Evolutionary conservation across 2,329 filamentous ascomycete genomes (phyloP).

Genomic region (Metarhizium album): DNA sequence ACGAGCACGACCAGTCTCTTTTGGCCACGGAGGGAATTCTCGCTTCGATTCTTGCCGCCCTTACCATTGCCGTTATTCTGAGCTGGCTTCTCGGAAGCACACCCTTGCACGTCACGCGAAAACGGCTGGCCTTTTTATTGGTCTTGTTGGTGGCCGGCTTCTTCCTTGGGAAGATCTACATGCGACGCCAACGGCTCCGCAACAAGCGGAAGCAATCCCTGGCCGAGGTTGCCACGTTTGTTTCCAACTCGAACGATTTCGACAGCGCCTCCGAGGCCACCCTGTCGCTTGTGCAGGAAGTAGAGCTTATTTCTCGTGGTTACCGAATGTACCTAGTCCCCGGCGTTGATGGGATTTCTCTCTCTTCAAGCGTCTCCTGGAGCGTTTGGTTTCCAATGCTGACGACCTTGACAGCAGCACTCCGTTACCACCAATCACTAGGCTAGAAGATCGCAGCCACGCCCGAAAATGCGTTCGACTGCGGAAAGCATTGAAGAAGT

Average conservation of each 20-base stretch:
- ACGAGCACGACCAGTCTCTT: constrained; percentile 17
- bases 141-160: constrained; percentile 44
- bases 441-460: constrained; percentile 76
- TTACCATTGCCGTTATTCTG: constrained; percentile 59
- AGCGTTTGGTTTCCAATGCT: not conserved
- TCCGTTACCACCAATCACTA: constrained; percentile 82
- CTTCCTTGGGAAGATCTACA: constrained; percentile 52
- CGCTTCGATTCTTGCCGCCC: constrained; percentile 39
- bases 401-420: constrained; percentile 50
- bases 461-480: constrained; percentile 69
- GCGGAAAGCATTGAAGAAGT: constrained; percentile 61
- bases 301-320: constrained; percentile 87
- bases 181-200: constrained; percentile 71
- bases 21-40: constrained; percentile 36
- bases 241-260: constrained; percentile 67
- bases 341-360: not conserved
- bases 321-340: constrained; percentile 62
- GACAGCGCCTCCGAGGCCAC: constrained; percentile 68
- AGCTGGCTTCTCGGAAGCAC: constrained; percentile 55
- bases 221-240: constrained; percentile 55
- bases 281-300: constrained; percentile 78
- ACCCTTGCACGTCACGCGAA: constrained; percentile 42
- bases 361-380: too few species aligned
- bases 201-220: constrained; percentile 67
- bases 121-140: constrained; percentile 38